Conservation (phyloP, 164 flowering plant species). For the Buxus sempervirens region DNA sequence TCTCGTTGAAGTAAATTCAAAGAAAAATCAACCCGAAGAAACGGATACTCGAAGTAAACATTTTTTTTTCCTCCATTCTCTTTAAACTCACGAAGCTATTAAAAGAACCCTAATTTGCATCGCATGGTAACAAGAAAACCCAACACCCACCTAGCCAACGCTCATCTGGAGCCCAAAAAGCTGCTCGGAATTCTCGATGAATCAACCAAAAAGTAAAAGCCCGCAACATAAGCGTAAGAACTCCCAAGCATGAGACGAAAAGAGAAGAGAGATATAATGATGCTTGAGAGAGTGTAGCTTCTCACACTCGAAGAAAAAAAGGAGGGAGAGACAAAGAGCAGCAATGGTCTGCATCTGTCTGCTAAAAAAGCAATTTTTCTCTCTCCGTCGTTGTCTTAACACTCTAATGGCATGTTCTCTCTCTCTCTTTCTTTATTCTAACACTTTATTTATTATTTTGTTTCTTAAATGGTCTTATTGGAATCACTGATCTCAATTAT, state of each 20-base stretch:
- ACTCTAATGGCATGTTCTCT: too few species aligned
- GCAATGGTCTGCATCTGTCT: conserved; percentile 34
- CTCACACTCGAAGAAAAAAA: conserved; percentile 19
- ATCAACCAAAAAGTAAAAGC: conserved; percentile 17
- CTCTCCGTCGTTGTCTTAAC: too few species aligned
- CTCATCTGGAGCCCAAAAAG: conserved; percentile 18
- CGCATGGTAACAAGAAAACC: not conserved
- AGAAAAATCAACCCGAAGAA: conserved; percentile 31
- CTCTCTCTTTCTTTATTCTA: too few species aligned
- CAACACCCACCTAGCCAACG: conserved; percentile 22
- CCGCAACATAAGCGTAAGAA: conserved; percentile 11
- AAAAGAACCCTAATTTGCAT: not conserved
- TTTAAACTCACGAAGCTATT: not conserved
- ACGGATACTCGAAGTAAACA: conserved; percentile 24
- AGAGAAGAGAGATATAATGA: conserved; percentile 19
- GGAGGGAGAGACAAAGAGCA: conserved; percentile 31
- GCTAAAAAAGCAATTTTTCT: conserved; percentile 26
- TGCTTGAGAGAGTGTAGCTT: conserved; percentile 16
- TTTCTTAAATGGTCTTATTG: not conserved
- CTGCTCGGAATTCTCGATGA: conserved; percentile 6
- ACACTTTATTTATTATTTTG: not conserved
- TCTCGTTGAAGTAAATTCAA: conserved; percentile 45
- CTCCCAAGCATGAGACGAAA: conserved; percentile 15
- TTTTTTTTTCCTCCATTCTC: not conserved
- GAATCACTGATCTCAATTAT: not conserved